Percentiles rank a stretch among this genome's conserved stretches.
Evolutionary conservation across 805 yeast genomes (phyloP).

Genomic region (Yarrowia osloensis): DNA sequence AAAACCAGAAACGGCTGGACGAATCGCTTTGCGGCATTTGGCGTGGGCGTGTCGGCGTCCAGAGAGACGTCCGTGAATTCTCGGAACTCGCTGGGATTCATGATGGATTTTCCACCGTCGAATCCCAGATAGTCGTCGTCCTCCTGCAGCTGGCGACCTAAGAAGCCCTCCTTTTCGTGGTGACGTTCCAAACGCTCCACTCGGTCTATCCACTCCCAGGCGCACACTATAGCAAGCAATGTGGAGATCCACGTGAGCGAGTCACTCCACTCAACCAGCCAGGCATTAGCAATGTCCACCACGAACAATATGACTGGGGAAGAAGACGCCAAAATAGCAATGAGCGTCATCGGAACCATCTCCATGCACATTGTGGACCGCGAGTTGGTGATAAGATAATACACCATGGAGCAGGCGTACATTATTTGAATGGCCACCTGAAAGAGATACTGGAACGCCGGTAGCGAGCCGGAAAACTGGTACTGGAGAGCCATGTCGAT

Average conservation of each 20-base stretch:
- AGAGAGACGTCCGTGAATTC: conserved; percentile 17
- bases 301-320: conserved; percentile 70
- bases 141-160: conserved; percentile 75
- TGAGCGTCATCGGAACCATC: conserved; percentile 57
- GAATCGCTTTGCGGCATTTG: conserved; percentile 7
- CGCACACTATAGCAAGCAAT: conserved; percentile 67
- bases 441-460: conserved; percentile 72
- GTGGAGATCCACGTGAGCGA: conserved; percentile 72
- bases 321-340: conserved; percentile 58
- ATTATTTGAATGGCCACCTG: conserved; percentile 70
- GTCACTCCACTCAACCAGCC: conserved; percentile 75
- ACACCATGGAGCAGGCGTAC: conserved; percentile 64
- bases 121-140: conserved; percentile 49
- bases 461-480: conserved; percentile 38
- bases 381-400: conserved; percentile 55
- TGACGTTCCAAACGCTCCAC: conserved; percentile 57
- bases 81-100: conserved; percentile 20
- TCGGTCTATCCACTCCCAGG: conserved; percentile 85
- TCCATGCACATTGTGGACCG: conserved; percentile 52
- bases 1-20: neutral
- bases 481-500: conserved; percentile 44
- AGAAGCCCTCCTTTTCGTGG: conserved; percentile 66
- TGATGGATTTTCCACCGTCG: conserved; percentile 13
- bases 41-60: neutral
- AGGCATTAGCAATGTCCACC: conserved; percentile 72